phyloP scores from a whole-genome alignment of 169 alveolate species.

The Cryptosporidium muris region DNA sequence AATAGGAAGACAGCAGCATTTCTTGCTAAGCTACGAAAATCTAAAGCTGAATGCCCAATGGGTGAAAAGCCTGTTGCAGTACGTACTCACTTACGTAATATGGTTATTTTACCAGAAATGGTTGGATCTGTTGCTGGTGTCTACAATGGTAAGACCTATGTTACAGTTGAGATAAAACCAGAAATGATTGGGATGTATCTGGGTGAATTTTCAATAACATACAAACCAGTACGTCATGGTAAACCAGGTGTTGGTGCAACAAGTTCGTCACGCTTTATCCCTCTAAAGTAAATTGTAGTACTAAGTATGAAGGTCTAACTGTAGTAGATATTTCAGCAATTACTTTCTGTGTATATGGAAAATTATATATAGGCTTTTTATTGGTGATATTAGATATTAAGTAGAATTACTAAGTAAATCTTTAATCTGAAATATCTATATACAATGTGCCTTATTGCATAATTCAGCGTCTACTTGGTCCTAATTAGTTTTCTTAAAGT shows the following conservation, averaged over 20 bases:
- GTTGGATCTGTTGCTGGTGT: conserved; percentile 97
- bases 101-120: conserved; percentile 96
- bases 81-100: conserved; percentile 91
- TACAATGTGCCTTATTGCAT: too few relatives aligned
- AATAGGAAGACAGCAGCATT: conserved; percentile 90
- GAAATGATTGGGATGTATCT: conserved; percentile 99
- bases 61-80: conserved; percentile 98
- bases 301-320: too few relatives aligned
- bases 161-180: conserved; percentile 97
- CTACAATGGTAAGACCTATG: conserved; percentile 96
- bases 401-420: too few relatives aligned
- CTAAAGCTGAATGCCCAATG: conserved; percentile 88
- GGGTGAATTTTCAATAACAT: conserved; percentile 98
- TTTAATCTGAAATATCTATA: too few relatives aligned
- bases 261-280: conserved; percentile 93
- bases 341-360: too few relatives aligned
- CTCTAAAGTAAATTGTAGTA: conserved; percentile 83
- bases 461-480: too few relatives aligned
- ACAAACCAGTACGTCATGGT: conserved; percentile 99
- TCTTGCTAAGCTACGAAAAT: conserved; percentile 93
- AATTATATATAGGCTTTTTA: too few relatives aligned
- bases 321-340: too few relatives aligned
- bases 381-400: too few relatives aligned
- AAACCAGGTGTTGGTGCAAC: conserved; percentile 98
- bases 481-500: too few relatives aligned